A percentile compares a stretch with the other conserved stretches of the same genome.
Evolutionary conservation across 345 rosid species (phyloP).

Genomic region (Salix brachista): DNA sequence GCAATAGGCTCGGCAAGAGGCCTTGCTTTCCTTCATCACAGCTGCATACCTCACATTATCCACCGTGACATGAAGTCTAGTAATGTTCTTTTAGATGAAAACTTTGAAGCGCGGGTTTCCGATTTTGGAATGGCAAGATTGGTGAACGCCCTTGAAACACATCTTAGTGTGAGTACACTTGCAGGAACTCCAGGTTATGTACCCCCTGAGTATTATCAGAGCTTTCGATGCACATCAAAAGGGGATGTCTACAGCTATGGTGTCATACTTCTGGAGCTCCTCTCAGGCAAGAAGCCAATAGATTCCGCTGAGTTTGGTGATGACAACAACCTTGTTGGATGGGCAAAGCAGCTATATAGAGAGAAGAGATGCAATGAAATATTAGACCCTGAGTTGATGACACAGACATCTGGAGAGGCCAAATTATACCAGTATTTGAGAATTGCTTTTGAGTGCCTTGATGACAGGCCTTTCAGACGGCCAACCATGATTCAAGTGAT

Average conservation of each 20-base stretch:
- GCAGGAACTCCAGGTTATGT: conserved; percentile 99
- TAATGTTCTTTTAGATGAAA: conserved; percentile 86
- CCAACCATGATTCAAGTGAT: conserved; percentile 97
- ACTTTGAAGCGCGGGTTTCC: conserved; percentile 87
- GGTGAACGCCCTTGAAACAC: conserved; percentile 87
- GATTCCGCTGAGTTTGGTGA: conserved; percentile 79
- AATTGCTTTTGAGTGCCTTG: conserved; percentile 87
- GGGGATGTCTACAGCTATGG: conserved; percentile 97
- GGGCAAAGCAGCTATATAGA: conserved; percentile 82
- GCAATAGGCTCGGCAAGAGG: conserved; percentile 95
- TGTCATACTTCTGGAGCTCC: conserved; percentile 86
- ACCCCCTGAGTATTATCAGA: conserved; percentile 95
- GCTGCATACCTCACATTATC: conserved; percentile 96
- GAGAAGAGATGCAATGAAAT: conserved; percentile 63
- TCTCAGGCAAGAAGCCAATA: conserved; percentile 89
- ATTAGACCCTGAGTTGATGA: conserved; percentile 58
- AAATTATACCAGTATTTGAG: conserved; percentile 67
- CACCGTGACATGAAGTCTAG: conserved; percentile 98
- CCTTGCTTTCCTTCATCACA: conserved; percentile 94
- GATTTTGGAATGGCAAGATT: conserved; percentile 98
- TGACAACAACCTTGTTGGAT: conserved; percentile 90
- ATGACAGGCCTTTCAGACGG: conserved; percentile 74
- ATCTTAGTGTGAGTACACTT: conserved; percentile 93
- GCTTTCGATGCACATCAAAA: conserved; percentile 90
- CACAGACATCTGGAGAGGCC: conserved; percentile 43